Percentiles rank a stretch among this genome's conserved stretches.
phyloP scores from a whole-genome alignment of 345 rosid species.

The Nasturtium officinale region DNA sequence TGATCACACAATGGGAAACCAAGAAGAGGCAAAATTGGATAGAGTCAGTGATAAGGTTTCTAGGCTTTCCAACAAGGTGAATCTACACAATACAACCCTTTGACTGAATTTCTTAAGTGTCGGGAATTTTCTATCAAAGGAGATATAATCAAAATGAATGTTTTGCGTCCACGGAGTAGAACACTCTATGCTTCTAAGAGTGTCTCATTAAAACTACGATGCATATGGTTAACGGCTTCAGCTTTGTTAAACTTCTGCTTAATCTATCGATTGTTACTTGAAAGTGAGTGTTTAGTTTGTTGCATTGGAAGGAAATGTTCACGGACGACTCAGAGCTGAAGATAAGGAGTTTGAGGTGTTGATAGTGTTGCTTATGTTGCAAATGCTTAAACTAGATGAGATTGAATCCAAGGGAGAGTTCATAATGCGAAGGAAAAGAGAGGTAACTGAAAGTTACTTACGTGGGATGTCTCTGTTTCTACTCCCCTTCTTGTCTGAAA shows the following conservation, averaged over 20 bases:
- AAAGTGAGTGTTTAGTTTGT: conserved; percentile 40
- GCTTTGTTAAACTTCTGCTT: background rate
- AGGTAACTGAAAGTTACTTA: conserved; percentile 40
- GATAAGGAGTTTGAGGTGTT: conserved; percentile 51
- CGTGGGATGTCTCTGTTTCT: background rate
- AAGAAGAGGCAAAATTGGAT: conserved; percentile 25
- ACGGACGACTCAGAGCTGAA: conserved; percentile 42
- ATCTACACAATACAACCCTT: background rate
- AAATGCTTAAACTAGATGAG: conserved; percentile 54
- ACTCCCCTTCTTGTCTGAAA: conserved; percentile 22
- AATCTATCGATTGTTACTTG: background rate
- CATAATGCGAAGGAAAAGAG: conserved; percentile 52
- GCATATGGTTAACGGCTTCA: background rate
- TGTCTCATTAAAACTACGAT: background rate
- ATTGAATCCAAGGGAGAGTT: conserved; percentile 58
- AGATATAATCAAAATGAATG: background rate
- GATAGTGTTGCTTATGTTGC: conserved; percentile 53
- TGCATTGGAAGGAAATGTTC: conserved; percentile 46
- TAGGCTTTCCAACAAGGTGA: conserved; percentile 55
- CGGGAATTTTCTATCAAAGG: background rate
- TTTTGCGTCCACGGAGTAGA: background rate
- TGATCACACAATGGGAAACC: background rate
- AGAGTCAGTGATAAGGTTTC: conserved; percentile 53
- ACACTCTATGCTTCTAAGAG: background rate
- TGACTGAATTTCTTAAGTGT: background rate